Base-by-base conservation (phyloP, 2,329 filamentous ascomycete genomes). In the Xylaria sp. region DNA sequence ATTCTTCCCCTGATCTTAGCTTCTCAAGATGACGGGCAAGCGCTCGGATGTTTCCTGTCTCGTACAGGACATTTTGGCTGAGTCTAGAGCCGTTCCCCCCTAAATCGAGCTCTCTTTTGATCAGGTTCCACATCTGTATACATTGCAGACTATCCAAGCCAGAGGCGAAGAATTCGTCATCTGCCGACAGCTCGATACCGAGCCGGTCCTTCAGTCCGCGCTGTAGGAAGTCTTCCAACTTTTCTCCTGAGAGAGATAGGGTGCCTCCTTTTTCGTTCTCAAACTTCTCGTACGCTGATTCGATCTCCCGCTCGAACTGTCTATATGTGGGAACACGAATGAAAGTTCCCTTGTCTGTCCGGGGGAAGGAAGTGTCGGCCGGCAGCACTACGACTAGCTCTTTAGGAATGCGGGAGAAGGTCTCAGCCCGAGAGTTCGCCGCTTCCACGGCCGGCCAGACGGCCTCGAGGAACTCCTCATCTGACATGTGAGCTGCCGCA, bases 331-430 rank as follows among this genome's bases (percentile, higher is more conserved):
- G 81, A 4, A 83, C 83, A 2, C 87, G 82, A 59, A 88, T 88
- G 64, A 86, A 82, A 0, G 85, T 88, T 3, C 85, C 85, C 74
- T 89, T 89, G 67, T 88, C 87, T 0, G 87, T 89, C 46, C 76
- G 77, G 1, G 86, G 81, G 70, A 86, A 89, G 2, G 76, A 69
- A 4, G 80, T 81, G 0, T 82, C 83, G 0, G 79, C 70, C 0
- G 82, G 79, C 2, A 88, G 77, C 2, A 89, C 74, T 0, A 84
- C 75, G 0, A 90, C 79, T 74, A 90, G 82, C 3, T 88, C 86
- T 17, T 77, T 81, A 0, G 83, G 84, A 1, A 90, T 83, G 15
- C 83, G 82, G 0, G 84, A 84, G 71, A 88, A 90, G 0, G 82
- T 83, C 69, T 83, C 86, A 23, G 81, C 83, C 13, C 78, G 73